Percentiles rank a stretch among this genome's conserved stretches.
Conservation (phyloP, 306 rosid species). For the Fragaria nilgerrensis region DNA sequence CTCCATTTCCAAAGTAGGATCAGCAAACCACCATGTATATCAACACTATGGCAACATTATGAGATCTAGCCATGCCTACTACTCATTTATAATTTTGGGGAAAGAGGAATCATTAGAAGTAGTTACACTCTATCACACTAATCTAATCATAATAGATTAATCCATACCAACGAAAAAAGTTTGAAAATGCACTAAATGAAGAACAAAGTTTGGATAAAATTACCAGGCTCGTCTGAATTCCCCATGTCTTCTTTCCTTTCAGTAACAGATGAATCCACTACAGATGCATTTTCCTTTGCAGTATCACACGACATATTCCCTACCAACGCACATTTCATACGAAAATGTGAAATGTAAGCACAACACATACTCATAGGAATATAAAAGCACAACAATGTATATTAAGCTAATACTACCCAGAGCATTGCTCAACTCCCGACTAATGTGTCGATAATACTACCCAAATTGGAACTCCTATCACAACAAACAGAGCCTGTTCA, state of each 20-base stretch:
- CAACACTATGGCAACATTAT: not conserved
- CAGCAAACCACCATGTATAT: not conserved
- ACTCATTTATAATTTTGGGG: not conserved
- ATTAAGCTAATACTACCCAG: not conserved
- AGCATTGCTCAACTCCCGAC: not conserved
- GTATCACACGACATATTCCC: slow-evolving; percentile 64
- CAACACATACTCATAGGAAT: not conserved
- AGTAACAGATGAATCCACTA: slow-evolving; percentile 64
- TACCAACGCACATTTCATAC: slow-evolving; percentile 28
- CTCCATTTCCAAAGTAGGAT: not conserved
- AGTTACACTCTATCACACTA: not conserved
- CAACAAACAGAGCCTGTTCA: not conserved
- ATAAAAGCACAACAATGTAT: not conserved
- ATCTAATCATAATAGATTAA: not conserved
- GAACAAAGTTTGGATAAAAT: slow-evolving; percentile 11
- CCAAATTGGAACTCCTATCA: too few species aligned
- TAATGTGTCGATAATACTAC: too few species aligned
- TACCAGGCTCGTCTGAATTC: slow-evolving; percentile 61
- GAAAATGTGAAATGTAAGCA: slow-evolving; percentile 11
- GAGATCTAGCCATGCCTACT: not conserved
- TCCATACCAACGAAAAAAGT: not conserved
- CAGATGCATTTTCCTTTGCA: slow-evolving; percentile 64
- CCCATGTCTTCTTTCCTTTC: slow-evolving; percentile 60
- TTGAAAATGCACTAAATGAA: not conserved
- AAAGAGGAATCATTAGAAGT: not conserved